A percentile compares a stretch with the other conserved stretches of the same genome.
These are phyloP conservation scores for Francoa sonchifolia DNA, from an alignment of 441 rosid species.

Conservation along the genomic window DNA sequence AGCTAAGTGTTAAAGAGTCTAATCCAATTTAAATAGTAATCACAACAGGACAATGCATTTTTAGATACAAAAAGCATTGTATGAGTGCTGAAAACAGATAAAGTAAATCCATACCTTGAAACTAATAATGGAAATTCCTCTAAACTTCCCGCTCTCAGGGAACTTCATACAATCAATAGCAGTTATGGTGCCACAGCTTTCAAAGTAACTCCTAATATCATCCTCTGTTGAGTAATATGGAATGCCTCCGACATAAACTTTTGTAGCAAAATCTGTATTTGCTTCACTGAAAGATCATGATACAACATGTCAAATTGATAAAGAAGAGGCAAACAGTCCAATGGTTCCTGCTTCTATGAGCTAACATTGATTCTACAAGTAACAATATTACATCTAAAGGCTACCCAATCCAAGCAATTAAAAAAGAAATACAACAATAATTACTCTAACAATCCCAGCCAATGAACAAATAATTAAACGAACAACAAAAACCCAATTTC, in stretches of 20 bases:
- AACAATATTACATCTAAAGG: too few relatives aligned
- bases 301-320: neutral
- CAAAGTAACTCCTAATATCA: slow-evolving; percentile 75
- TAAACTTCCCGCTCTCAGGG: slow-evolving; percentile 71
- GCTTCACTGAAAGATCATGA: slow-evolving; percentile 34
- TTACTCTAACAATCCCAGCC: too few relatives aligned
- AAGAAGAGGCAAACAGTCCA: slow-evolving; percentile 1
- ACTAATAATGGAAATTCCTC: slow-evolving; percentile 71
- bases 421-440: too few relatives aligned
- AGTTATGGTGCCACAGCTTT: slow-evolving; percentile 63
- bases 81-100: neutral
- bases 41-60: too few relatives aligned
- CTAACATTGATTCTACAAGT: too few relatives aligned
- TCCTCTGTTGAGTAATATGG: slow-evolving; percentile 77
- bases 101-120: slow-evolving; percentile 40
- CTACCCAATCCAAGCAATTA: too few relatives aligned
- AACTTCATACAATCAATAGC: slow-evolving; percentile 75
- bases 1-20: neutral
- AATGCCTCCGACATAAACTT: slow-evolving; percentile 82
- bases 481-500: too few relatives aligned
- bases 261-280: slow-evolving; percentile 32
- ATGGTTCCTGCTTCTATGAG: too few relatives aligned
- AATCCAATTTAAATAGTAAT: neutral
- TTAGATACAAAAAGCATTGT: too few relatives aligned
- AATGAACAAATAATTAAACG: too few relatives aligned